Evolutionary conservation across 2,329 filamentous ascomycete species (phyloP).

Genomic region (Colletotrichum sp.): DNA sequence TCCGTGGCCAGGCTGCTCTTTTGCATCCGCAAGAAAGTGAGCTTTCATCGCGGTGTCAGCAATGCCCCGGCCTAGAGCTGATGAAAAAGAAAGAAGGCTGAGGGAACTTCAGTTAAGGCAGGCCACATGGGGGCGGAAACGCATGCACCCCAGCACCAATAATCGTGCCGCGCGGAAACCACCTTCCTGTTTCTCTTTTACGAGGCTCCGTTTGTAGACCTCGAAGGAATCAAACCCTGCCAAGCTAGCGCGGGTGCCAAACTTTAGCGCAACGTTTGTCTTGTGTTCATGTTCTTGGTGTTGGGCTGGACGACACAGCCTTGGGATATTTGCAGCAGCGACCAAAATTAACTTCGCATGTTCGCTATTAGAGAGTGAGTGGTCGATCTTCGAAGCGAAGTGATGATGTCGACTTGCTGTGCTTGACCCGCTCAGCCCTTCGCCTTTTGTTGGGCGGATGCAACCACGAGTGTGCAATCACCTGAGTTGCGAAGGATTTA

Average conservation of each 20-base stretch:
- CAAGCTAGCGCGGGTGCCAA: not conserved
- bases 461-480: not conserved
- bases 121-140: not conserved
- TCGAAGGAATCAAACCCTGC: not conserved
- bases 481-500: not conserved
- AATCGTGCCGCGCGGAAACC: not conserved
- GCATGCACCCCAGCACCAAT: not conserved
- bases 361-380: not conserved
- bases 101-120: not conserved
- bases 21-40: not conserved
- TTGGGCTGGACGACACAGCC: not conserved
- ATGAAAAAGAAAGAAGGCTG: not conserved
- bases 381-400: not conserved
- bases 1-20: not conserved
- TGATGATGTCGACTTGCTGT: not conserved
- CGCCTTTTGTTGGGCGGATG: not conserved
- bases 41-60: not conserved
- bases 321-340: not conserved
- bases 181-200: not conserved
- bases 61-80: not conserved
- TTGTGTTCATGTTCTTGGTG: not conserved
- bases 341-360: not conserved
- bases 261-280: not conserved
- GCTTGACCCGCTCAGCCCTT: not conserved
- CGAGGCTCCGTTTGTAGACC: not conserved